Evolutionary conservation across 495 filamentous ascomycete species (phyloP).

Genomic region (Halenospora varia): DNA sequence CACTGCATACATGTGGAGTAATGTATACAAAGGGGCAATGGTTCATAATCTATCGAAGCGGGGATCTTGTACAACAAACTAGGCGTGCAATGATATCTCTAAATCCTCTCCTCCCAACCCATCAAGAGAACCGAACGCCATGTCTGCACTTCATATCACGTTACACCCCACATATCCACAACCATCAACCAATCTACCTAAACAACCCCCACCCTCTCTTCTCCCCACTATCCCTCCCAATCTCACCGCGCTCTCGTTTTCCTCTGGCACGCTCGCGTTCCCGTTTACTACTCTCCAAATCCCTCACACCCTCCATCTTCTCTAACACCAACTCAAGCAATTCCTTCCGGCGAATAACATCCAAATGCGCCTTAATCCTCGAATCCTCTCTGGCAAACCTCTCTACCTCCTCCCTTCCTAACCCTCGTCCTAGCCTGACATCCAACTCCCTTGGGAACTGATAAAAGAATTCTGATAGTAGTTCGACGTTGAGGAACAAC

Average conservation of each 20-base stretch:
- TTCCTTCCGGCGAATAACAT: conserved; percentile 88
- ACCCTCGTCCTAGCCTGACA: conserved; percentile 72
- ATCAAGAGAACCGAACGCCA: too few relatives aligned
- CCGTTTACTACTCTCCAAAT: conserved; percentile 45
- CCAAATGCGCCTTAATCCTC: conserved; percentile 81
- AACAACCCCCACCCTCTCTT: conserved; percentile 22
- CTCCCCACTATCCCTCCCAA: conserved; percentile 2
- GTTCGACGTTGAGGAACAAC: conserved; percentile 95
- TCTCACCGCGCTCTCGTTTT: background rate
- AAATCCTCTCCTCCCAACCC: background rate
- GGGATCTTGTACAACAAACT: too few relatives aligned
- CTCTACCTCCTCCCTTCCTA: conserved; percentile 77
- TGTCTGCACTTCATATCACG: too few relatives aligned
- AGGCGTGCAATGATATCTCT: too few relatives aligned
- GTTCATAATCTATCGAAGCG: too few relatives aligned
- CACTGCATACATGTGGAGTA: too few relatives aligned
- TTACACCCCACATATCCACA: too few relatives aligned
- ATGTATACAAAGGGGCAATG: too few relatives aligned
- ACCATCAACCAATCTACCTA: conserved; percentile 2
- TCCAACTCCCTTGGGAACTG: conserved; percentile 95
- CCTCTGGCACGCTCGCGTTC: background rate
- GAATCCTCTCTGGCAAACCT: conserved; percentile 89
- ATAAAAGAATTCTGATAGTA: conserved; percentile 95
- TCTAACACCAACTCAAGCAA: conserved; percentile 84
- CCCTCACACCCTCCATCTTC: conserved; percentile 87